Evolutionary conservation across 1,284 basidiomycete species (phyloP).

Genomic region (Apiotrichum domesticum): DNA sequence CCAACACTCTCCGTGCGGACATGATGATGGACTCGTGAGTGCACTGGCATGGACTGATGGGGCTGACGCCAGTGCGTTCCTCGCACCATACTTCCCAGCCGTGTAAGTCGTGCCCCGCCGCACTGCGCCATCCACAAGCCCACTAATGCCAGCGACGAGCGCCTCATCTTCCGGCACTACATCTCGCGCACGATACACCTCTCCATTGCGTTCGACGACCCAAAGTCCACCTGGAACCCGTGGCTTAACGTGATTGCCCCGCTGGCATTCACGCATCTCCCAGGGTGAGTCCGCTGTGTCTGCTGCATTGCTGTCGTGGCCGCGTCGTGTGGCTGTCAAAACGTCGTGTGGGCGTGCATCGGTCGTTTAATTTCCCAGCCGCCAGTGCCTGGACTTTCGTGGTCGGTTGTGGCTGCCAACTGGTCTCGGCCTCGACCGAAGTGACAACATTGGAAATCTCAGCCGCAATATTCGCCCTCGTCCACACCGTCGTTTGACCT

Average conservation of each 20-base stretch:
- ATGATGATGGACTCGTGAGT: slow-evolving; percentile 35
- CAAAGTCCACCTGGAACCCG: slow-evolving; percentile 31
- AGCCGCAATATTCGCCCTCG: background rate
- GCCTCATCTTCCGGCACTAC: slow-evolving; percentile 38
- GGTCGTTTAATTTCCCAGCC: no score
- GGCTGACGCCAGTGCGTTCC: slow-evolving; percentile 20
- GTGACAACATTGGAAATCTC: background rate
- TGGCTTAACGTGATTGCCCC: slow-evolving; percentile 35
- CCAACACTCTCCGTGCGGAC: slow-evolving; percentile 17
- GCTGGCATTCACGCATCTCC: slow-evolving; percentile 31
- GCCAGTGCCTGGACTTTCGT: no score
- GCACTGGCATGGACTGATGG: no score
- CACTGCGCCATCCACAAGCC: no score
- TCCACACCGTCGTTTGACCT: background rate
- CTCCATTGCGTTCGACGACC: slow-evolving; percentile 33
- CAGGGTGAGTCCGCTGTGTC: slow-evolving; percentile 20
- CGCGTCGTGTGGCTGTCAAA: no score
- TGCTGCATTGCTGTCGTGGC: no score
- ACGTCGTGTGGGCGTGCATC: no score
- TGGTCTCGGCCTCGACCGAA: no score
- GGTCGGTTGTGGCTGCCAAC: no score
- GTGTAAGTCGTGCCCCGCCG: slow-evolving; percentile 15
- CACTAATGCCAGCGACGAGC: slow-evolving; percentile 23
- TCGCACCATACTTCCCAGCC: slow-evolving; percentile 33
- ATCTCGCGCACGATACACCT: slow-evolving; percentile 31